phyloP scores from a whole-genome alignment of 257 asterid species.

The Jacaranda copaia region DNA sequence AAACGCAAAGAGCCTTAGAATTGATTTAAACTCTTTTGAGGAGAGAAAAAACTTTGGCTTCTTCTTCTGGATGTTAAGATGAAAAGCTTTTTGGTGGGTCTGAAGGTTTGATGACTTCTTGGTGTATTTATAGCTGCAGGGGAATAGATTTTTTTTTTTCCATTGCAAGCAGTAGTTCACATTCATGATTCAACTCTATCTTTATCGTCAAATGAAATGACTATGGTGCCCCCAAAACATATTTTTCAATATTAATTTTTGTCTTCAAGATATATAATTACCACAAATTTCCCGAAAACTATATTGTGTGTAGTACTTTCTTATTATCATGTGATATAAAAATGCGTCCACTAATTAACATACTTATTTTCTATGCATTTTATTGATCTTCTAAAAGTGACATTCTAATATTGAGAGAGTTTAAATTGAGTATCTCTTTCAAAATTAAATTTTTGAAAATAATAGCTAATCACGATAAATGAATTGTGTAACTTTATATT shows the following conservation, averaged over 20 bases:
- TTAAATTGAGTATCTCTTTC: neutral
- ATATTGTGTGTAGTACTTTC: no score
- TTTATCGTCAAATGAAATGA: constrained; percentile 33
- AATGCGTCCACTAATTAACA: no score
- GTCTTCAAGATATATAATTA: neutral
- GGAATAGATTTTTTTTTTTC: constrained; percentile 20
- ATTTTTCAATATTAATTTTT: neutral
- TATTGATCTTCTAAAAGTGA: no score
- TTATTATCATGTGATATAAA: no score
- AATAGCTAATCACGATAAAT: neutral
- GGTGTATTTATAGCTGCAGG: constrained; percentile 62
- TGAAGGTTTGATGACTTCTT: constrained; percentile 7
- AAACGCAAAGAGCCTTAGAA: neutral
- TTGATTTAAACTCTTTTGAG: constrained; percentile 6
- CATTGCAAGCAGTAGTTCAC: constrained; percentile 38
- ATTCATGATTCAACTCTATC: constrained; percentile 48
- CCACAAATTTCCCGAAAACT: no score
- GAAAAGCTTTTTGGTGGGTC: constrained; percentile 20
- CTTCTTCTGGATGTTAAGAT: constrained; percentile 28
- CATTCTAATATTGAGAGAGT: neutral
- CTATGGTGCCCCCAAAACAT: constrained; percentile 27
- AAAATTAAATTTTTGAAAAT: neutral
- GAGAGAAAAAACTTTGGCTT: neutral
- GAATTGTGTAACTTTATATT: no score
- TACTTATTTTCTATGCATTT: no score